Evolutionary conservation across 1,284 basidiomycete species (phyloP).

Genomic region (Cutaneotrichosporon curvatum): DNA sequence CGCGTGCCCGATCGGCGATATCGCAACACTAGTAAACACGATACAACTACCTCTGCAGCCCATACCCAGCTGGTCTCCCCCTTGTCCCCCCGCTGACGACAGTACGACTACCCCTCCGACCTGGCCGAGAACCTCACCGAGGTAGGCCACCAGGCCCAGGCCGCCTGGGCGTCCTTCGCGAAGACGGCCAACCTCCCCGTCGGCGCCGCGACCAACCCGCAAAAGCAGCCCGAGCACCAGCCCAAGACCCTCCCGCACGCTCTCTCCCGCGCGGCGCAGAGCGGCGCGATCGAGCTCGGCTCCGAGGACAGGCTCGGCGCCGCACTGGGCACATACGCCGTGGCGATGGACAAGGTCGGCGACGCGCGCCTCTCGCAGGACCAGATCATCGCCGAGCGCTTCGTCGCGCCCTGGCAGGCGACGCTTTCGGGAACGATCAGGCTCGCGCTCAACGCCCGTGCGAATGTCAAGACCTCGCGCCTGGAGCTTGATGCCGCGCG

Average conservation of each 20-base stretch:
- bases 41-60: no score
- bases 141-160: slow-evolving; percentile 59
- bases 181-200: slow-evolving; percentile 80
- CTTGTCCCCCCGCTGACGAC: not conserved
- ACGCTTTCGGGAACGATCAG: slow-evolving; percentile 72
- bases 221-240: slow-evolving; percentile 24
- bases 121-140: slow-evolving; percentile 52
- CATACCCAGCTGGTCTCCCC: no score
- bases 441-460: slow-evolving; percentile 82
- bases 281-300: slow-evolving; percentile 58
- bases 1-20: no score
- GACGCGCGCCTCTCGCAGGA: slow-evolving; percentile 78
- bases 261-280: slow-evolving; percentile 69
- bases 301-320: slow-evolving; percentile 63
- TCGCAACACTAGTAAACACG: no score
- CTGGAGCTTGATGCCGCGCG: slow-evolving; percentile 69
- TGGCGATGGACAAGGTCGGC: slow-evolving; percentile 82
- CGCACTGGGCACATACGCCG: slow-evolving; percentile 70
- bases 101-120: slow-evolving; percentile 70
- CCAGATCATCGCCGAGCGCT: slow-evolving; percentile 61
- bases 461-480: slow-evolving; percentile 75
- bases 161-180: slow-evolving; percentile 77
- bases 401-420: slow-evolving; percentile 85
- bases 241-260: slow-evolving; percentile 97
- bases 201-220: slow-evolving; percentile 52